Conservation (phyloP, 2,329 filamentous ascomycete genomes). For the Dothidotthia symphoricarpi region DNA sequence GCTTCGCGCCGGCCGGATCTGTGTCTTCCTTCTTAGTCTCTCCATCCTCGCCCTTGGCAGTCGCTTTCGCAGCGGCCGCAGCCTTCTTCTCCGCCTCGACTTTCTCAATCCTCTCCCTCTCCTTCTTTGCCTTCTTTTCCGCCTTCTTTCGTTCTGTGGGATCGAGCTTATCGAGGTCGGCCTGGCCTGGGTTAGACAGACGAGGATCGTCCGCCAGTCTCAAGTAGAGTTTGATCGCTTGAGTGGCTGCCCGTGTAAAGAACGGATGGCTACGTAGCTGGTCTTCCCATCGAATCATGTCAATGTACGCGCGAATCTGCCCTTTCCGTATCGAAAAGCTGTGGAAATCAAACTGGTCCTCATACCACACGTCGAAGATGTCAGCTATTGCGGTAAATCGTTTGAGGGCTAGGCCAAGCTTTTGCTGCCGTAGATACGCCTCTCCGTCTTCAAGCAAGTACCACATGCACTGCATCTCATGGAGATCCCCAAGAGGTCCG, state of each 20-base stretch:
- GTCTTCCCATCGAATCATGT: slow-evolving; percentile 97
- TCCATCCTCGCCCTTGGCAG: slow-evolving; percentile 59
- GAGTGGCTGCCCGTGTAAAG: slow-evolving; percentile 79
- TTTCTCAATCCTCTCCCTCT: slow-evolving; percentile 67
- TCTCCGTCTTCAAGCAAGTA: slow-evolving; percentile 94
- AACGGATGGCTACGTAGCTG: slow-evolving; percentile 88
- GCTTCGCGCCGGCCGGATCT: slow-evolving; percentile 78
- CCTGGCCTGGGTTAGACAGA: slow-evolving; percentile 60
- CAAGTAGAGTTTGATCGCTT: slow-evolving; percentile 77
- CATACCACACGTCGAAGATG: slow-evolving; percentile 96
- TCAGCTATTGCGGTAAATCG: slow-evolving; percentile 83
- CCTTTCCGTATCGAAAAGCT: slow-evolving; percentile 96
- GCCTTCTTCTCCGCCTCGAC: slow-evolving; percentile 78
- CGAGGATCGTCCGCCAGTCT: slow-evolving; percentile 73
- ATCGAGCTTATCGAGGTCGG: slow-evolving; percentile 53
- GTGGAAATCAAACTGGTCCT: slow-evolving; percentile 99
- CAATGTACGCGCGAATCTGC: slow-evolving; percentile 89
- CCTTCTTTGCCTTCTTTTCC: slow-evolving; percentile 84
- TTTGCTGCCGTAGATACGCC: slow-evolving; percentile 77
- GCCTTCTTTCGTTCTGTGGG: slow-evolving; percentile 78
- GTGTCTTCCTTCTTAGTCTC: slow-evolving; percentile 82
- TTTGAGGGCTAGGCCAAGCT: slow-evolving; percentile 84
- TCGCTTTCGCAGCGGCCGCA: slow-evolving; percentile 63
- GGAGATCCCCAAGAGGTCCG: slow-evolving; percentile 82
- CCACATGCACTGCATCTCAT: slow-evolving; percentile 99